Evolutionary conservation across 805 yeast species (phyloP).

Genomic region (Starmera amethionina): DNA sequence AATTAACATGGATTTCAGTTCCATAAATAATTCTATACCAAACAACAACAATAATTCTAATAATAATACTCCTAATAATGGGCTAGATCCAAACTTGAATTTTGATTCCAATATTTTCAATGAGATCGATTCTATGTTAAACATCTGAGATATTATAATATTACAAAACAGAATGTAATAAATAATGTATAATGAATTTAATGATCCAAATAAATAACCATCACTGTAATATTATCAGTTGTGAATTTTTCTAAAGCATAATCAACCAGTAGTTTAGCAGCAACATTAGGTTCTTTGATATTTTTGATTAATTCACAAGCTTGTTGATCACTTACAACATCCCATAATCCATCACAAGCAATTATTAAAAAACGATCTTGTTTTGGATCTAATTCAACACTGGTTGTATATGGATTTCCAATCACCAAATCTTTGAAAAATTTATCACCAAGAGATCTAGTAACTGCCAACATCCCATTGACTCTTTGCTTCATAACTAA

Average conservation of each 20-base stretch:
- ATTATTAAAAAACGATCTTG: slow-evolving; percentile 73
- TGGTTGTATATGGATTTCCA: slow-evolving; percentile 88
- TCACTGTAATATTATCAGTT: slow-evolving; percentile 87
- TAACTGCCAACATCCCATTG: slow-evolving; percentile 91
- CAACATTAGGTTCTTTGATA: slow-evolving; percentile 47
- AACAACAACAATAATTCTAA: slow-evolving; percentile 2
- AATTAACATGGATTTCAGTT: slow-evolving; percentile 1
- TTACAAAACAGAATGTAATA: slow-evolving; percentile 1
- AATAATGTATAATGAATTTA: background rate
- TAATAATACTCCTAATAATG: slow-evolving; percentile 1
- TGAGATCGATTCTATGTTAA: slow-evolving; percentile 17
- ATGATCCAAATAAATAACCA: slow-evolving; percentile 49
- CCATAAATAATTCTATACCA: slow-evolving; percentile 1
- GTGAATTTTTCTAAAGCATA: slow-evolving; percentile 71
- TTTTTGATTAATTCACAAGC: slow-evolving; percentile 67
- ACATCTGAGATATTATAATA: slow-evolving; percentile 4
- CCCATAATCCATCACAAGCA: slow-evolving; percentile 98
- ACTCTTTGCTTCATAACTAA: slow-evolving; percentile 83
- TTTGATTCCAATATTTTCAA: slow-evolving; percentile 14
- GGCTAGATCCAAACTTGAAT: slow-evolving; percentile 2
- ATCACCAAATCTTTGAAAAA: slow-evolving; percentile 84
- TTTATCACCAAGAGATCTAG: slow-evolving; percentile 88
- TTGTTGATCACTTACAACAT: slow-evolving; percentile 74
- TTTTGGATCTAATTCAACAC: slow-evolving; percentile 52
- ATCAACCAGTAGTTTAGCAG: slow-evolving; percentile 57